phyloP scores from a whole-genome alignment of 495 filamentous ascomycete species.

The Aspergillus sclerotioniger region DNA sequence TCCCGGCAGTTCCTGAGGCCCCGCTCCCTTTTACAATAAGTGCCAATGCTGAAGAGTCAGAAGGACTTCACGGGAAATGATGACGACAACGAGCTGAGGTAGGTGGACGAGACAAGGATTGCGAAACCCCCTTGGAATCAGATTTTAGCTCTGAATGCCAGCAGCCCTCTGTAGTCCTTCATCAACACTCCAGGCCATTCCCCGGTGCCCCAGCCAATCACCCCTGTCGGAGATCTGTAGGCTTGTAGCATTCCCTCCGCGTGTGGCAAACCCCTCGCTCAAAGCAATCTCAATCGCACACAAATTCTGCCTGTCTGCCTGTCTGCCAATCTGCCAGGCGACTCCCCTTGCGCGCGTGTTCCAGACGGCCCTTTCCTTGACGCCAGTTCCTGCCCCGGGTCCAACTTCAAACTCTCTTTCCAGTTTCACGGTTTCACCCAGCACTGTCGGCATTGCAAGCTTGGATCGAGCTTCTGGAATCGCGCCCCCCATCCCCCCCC shows the following conservation, averaged over 20 bases:
- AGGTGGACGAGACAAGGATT: too few relatives aligned
- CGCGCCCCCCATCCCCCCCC: too few relatives aligned
- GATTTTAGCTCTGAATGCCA: too few relatives aligned
- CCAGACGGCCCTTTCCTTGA: too few relatives aligned
- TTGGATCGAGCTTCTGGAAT: slow-evolving; percentile 5
- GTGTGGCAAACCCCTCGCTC: neutral
- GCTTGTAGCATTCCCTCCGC: neutral
- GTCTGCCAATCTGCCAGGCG: too few relatives aligned
- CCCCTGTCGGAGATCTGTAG: neutral
- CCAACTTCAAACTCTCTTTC: neutral
- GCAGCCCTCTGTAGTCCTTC: neutral
- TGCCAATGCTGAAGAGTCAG: too few relatives aligned
- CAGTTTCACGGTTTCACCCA: neutral
- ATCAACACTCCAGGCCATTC: neutral
- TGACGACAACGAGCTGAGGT: too few relatives aligned
- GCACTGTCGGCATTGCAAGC: neutral
- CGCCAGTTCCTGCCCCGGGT: neutral
- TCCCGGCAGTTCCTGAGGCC: neutral
- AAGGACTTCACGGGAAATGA: too few relatives aligned
- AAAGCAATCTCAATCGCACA: neutral
- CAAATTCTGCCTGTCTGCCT: neutral
- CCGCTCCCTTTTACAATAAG: neutral
- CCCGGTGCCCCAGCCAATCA: neutral
- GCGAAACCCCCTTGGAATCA: too few relatives aligned
- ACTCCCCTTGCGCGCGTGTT: too few relatives aligned